These are phyloP conservation scores for Cryptococcus deneoformans DNA, from an alignment of 1,284 basidiomycete species.

Conservation along the genomic window DNA sequence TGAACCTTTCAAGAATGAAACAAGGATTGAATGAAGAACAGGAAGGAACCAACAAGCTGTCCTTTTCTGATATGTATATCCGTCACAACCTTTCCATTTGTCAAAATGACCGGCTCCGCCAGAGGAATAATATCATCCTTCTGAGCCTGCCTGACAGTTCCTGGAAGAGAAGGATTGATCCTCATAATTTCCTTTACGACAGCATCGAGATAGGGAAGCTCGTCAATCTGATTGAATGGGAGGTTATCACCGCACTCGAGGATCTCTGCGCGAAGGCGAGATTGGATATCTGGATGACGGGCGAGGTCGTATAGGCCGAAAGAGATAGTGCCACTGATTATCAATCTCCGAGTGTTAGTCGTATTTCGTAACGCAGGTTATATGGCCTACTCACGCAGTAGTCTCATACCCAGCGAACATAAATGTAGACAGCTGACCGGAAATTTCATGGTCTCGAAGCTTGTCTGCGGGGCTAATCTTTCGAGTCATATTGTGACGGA, in stretches of 20 bases:
- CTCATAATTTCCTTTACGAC: slow-evolving; percentile 28
- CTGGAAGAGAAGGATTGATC: slow-evolving; percentile 19
- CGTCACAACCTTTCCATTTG: slow-evolving; percentile 12
- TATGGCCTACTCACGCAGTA: slow-evolving; percentile 6
- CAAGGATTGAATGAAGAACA: neutral
- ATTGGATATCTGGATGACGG: slow-evolving; percentile 16
- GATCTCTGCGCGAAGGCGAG: slow-evolving; percentile 20
- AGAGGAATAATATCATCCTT: slow-evolving; percentile 31
- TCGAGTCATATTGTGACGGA: slow-evolving; percentile 20
- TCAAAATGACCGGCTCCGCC: slow-evolving; percentile 20
- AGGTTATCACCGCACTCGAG: slow-evolving; percentile 19
- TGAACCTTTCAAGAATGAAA: neutral
- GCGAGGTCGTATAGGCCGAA: slow-evolving; percentile 22
- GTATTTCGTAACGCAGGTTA: slow-evolving; percentile 1
- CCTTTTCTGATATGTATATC: slow-evolving; percentile 24
- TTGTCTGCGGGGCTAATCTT: slow-evolving; percentile 15
- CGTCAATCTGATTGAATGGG: slow-evolving; percentile 23
- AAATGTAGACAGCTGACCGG: slow-evolving; percentile 30
- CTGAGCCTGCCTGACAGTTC: slow-evolving; percentile 22
- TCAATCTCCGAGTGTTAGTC: neutral
- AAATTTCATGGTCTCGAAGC: slow-evolving; percentile 25
- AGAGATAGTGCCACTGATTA: slow-evolving; percentile 14
- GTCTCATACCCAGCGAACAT: slow-evolving; percentile 32
- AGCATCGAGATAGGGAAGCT: slow-evolving; percentile 24
- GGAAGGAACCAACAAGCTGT: slow-evolving; percentile 10